phyloP scores from a whole-genome alignment of 2,329 filamentous ascomycete genomes.

The Verticillium tricorpus region DNA sequence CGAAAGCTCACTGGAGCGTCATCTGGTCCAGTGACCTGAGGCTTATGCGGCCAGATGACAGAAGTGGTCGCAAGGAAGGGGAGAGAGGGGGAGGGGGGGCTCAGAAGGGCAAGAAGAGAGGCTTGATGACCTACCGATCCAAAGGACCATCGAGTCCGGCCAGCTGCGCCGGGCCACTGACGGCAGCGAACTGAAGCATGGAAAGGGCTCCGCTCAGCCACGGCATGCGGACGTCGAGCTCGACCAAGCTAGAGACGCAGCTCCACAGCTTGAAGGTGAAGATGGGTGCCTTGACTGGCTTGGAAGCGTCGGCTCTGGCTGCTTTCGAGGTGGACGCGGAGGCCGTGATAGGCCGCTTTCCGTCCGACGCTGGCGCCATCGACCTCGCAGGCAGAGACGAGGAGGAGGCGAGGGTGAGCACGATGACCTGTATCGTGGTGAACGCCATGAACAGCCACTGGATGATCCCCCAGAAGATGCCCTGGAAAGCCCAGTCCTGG shows the following conservation, averaged over 20 bases:
- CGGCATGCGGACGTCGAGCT: constrained; percentile 79
- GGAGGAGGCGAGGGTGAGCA: constrained; percentile 61
- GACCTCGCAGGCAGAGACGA: constrained; percentile 59
- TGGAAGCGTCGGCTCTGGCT: constrained; percentile 6
- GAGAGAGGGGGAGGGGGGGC: background rate
- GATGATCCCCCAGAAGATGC: constrained; percentile 51
- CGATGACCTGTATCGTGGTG: constrained; percentile 61
- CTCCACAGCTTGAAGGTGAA: constrained; percentile 74
- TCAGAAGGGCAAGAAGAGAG: constrained; percentile 12
- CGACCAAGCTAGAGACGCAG: constrained; percentile 66
- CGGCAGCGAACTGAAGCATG: constrained; percentile 68
- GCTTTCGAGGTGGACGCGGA: background rate
- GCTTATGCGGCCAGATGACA: constrained; percentile 33
- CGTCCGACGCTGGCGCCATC: constrained; percentile 16
- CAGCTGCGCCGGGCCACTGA: constrained; percentile 70
- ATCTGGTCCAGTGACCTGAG: constrained; percentile 40
- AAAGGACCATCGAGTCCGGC: constrained; percentile 72
- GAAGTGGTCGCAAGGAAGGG: background rate
- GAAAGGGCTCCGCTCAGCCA: constrained; percentile 77
- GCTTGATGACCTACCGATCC: constrained; percentile 70
- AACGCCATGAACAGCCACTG: constrained; percentile 52
- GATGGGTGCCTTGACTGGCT: constrained; percentile 54
- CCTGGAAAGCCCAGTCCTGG: constrained; percentile 34
- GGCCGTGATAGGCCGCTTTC: constrained; percentile 12
- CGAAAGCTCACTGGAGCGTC: constrained; percentile 31